phyloP scores from a whole-genome alignment of 108 stramenopile genomes.

The Seminavis robusta region DNA sequence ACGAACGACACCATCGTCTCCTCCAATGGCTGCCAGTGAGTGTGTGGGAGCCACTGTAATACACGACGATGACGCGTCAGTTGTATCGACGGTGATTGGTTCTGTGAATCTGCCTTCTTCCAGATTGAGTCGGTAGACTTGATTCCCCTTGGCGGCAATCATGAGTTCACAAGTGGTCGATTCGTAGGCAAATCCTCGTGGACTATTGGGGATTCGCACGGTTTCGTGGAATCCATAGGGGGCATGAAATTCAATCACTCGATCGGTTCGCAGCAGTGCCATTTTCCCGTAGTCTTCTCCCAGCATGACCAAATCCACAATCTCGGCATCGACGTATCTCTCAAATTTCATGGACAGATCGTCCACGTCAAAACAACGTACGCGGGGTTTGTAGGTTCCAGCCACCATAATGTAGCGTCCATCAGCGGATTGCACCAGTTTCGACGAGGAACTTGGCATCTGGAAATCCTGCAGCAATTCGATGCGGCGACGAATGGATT shows the following conservation, averaged over 20 bases:
- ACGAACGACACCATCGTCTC: conserved; percentile 86
- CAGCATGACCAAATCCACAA: conserved; percentile 84
- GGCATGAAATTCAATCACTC: conserved; percentile 95
- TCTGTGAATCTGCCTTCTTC: conserved; percentile 94
- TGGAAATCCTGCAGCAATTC: conserved; percentile 98
- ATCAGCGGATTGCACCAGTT: conserved; percentile 80
- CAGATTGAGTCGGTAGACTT: conserved; percentile 92
- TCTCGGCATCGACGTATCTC: conserved; percentile 90
- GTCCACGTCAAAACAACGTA: conserved; percentile 91
- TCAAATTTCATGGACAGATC: conserved; percentile 99
- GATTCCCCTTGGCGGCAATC: conserved; percentile 74
- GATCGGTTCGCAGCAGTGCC: conserved; percentile 88
- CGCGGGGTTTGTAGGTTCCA: conserved; percentile 94
- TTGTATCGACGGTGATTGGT: conserved; percentile 64
- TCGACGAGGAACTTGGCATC: conserved; percentile 85
- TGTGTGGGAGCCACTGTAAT: conserved; percentile 69
- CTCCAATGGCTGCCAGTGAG: conserved; percentile 77
- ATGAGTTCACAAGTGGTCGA: conserved; percentile 85
- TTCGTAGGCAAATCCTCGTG: conserved; percentile 93
- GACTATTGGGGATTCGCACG: conserved; percentile 93
- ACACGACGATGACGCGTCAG: conserved; percentile 40
- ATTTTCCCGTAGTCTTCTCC: conserved; percentile 95
- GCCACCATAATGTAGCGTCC: conserved; percentile 88
- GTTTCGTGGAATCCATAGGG: conserved; percentile 93
- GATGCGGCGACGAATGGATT: conserved; percentile 87